Evolutionary conservation across 805 yeast species (phyloP).

Genomic region (Saturnispora hagleri): DNA sequence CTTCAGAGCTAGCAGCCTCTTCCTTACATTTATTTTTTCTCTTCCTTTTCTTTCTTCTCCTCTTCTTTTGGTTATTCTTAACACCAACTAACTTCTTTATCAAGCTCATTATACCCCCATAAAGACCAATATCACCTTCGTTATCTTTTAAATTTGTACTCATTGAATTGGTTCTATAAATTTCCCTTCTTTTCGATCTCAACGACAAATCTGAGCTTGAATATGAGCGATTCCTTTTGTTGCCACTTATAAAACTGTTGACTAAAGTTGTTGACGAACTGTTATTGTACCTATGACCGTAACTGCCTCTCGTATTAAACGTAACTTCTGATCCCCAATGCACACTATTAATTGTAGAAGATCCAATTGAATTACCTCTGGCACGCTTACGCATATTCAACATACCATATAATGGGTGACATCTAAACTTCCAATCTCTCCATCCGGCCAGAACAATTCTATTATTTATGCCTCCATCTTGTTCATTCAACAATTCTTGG

Average conservation of each 20-base stretch:
- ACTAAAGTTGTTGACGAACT: not conserved
- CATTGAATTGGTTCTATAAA: not conserved
- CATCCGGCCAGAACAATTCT: constrained; percentile 58
- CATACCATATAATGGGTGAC: constrained; percentile 51
- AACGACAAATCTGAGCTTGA: not conserved
- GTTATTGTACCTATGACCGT: not conserved
- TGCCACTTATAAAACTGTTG: not conserved
- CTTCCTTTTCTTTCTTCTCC: not conserved
- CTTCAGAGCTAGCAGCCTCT: not conserved
- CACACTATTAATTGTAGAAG: constrained; percentile 2
- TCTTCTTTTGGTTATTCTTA: not conserved
- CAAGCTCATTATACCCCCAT: not conserved
- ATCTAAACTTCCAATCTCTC: constrained; percentile 84
- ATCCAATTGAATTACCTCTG: not conserved
- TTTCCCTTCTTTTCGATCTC: not conserved
- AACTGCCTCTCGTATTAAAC: not conserved
- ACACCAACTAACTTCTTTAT: not conserved
- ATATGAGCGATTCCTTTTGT: not conserved
- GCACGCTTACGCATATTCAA: constrained; percentile 4
- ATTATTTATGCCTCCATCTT: constrained; percentile 7
- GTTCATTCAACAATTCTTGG: constrained; percentile 3
- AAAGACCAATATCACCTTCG: not conserved
- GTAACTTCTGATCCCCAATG: not conserved
- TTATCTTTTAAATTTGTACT: not conserved
- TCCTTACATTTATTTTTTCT: not conserved